Base-by-base conservation (phyloP, 768 basidiomycete genomes). In the Termitomyces sp. region DNA sequence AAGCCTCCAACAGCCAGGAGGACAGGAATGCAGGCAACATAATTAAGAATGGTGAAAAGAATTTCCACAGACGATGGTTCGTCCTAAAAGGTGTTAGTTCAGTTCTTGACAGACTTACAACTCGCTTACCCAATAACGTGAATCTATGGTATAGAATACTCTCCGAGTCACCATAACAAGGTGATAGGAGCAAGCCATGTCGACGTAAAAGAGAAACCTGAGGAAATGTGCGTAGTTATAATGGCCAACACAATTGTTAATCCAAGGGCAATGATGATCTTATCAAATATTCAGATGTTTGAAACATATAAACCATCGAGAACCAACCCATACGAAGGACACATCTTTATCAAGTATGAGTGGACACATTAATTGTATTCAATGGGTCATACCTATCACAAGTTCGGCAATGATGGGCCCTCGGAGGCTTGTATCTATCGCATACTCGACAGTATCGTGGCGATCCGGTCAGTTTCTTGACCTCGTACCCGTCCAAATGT, bases 201-300 rank as follows among this genome's bases (percentile, higher is more conserved):
- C 93, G 56, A 98, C 95, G 66, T 82, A 96, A 74, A 96, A 90
- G 0, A 98, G 83, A 76, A 98, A 98, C 20, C 95, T 90, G 55
- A 97, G 77, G 67, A 94, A 94, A 74, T 92, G 83, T 1, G 90
- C 90, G 65, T 97, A 88, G 73, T 98, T 99, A 76, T 81, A 85
- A 72, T 94, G 89, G 0, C 97, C 97, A 64, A 99, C 90, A 69
- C 96, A 96, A 67, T 95, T 98, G 72, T 94, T 89, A 36, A 94
- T 86, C 94, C 92, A 96, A 7, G 92, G 93, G 71, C 92, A 94
- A 69, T 94, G 92, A 68, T 94, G 92, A 71, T 94, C 92, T 93
- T 62, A 20, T 11, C 18, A 45, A 64, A 40, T 49, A 22, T 58
- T 62, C 28, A 70, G 61, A 54, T 11, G 55, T 24, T 18, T 24